phyloP scores from a whole-genome alignment of 1,284 basidiomycete species.

The Pseudozyma pruni region DNA sequence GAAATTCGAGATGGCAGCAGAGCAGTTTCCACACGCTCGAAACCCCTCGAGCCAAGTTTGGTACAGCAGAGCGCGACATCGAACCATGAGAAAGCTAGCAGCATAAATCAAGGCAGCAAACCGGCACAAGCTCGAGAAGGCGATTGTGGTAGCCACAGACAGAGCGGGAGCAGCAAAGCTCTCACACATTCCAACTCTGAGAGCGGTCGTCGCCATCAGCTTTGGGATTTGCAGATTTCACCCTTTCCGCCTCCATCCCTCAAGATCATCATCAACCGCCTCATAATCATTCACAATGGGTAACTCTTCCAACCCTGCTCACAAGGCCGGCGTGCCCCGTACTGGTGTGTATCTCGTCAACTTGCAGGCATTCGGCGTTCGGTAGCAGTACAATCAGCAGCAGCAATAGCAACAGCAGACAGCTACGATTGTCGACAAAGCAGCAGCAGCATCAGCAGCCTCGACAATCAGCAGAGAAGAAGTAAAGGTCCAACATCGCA shows the following conservation, averaged over 20 bases:
- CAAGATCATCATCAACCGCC: slow-evolving; percentile 48
- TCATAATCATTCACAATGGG: slow-evolving; percentile 55
- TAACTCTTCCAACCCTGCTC: slow-evolving; percentile 66
- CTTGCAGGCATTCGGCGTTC: slow-evolving; percentile 7
- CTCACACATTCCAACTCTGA: neutral
- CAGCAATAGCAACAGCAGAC: neutral
- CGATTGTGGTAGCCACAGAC: too few species aligned
- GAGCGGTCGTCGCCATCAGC: slow-evolving; percentile 37
- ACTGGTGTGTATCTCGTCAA: slow-evolving; percentile 53
- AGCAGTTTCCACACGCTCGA: too few species aligned
- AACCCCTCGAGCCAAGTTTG: neutral
- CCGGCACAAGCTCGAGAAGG: neutral
- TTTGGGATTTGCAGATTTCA: neutral
- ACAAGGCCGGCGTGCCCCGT: slow-evolving; percentile 65
- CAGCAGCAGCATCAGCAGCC: neutral
- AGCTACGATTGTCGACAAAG: slow-evolving; percentile 3
- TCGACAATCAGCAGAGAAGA: neutral
- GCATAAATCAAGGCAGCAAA: slow-evolving; percentile 1
- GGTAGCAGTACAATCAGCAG: slow-evolving; percentile 8
- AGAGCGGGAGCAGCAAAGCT: neutral
- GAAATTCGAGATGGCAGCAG: neutral
- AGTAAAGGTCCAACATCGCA: too few species aligned
- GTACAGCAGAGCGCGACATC: slow-evolving; percentile 9
- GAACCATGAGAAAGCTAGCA: neutral
- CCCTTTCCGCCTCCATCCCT: slow-evolving; percentile 41